phyloP scores from a whole-genome alignment of 1,284 basidiomycete genomes.

The Moniliella sp. region DNA sequence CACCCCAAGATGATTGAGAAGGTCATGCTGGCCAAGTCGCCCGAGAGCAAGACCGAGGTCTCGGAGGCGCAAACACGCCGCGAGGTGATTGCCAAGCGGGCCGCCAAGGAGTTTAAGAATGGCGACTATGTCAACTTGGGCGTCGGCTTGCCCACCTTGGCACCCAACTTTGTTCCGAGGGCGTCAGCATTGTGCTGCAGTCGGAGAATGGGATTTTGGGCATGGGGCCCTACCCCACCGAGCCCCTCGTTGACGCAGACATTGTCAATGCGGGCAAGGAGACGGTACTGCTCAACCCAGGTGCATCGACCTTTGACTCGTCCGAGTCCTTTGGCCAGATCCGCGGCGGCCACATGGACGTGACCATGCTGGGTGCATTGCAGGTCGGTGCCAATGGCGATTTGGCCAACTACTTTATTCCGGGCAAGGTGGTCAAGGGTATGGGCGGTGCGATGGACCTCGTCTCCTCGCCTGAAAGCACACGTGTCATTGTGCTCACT shows the following conservation, averaged over 20 bases:
- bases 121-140: constrained; percentile 58
- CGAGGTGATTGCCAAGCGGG: constrained; percentile 60
- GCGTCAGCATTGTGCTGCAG: constrained; percentile 63
- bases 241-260: constrained; percentile 70
- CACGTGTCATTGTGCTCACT: constrained; percentile 3
- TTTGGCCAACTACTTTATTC: constrained; percentile 4
- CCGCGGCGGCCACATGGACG: constrained; percentile 4
- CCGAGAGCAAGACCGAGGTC: too few relatives aligned
- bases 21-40: constrained; percentile 8
- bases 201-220: constrained; percentile 80
- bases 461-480: constrained; percentile 1
- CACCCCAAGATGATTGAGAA: constrained; percentile 22
- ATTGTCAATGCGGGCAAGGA: constrained; percentile 47
- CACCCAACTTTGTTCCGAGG: constrained; percentile 40
- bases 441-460: constrained; percentile 6
- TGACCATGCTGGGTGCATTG: constrained; percentile 4
- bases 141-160: constrained; percentile 74
- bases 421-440: constrained; percentile 2
- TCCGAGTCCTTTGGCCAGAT: constrained; percentile 3
- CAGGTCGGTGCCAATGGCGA: constrained; percentile 2
- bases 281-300: constrained; percentile 7
- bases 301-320: constrained; percentile 3
- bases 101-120: constrained; percentile 66
- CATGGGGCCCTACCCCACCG: constrained; percentile 85
- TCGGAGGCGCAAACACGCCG: too few relatives aligned